Evolutionary conservation across 139 green algal genomes (phyloP), one percentile per base, ranked within the genome.

Genomic region (Zygnema circumcarinatum): DNA sequence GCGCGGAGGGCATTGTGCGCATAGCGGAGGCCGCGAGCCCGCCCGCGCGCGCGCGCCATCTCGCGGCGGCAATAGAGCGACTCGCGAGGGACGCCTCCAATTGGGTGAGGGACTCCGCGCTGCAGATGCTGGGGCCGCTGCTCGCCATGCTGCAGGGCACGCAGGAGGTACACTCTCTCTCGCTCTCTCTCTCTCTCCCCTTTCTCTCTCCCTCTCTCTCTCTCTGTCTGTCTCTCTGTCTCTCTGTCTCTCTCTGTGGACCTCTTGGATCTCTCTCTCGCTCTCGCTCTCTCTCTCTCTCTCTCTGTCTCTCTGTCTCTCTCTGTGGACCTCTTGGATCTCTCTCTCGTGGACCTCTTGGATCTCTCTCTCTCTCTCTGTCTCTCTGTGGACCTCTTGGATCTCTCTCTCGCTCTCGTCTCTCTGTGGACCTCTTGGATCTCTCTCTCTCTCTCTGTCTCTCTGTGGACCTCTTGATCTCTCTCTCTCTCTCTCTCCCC

Each of bases 111-210:
- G 74, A 81, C 29, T 31, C n/a, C 25, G 74, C 74, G 20, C 74
- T 81, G 20, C 74, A 81, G 7, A 81, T 81, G 74, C 74, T 81
- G 74, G 74, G 74, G 31, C 74, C 74, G 3, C 32, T 81, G n/a
- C 74, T 81, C 21, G 53, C 74, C n/a, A 38, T 42, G 74, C 74
- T 81, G 7, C 22, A 38, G 1, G 74, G 74, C 32, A 38, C 74
- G 32, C 39, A 81, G 29, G 54, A 72, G 54, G 54, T 72, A 29
- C 25, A 72, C 25, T 33, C 54, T 72, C 54, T 72, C 54, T 72
- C 54, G 25, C 54, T 29, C 54, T 29, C 54, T 29, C 54, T 29
- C 2, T 38, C 38, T 2, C 25, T 38, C 25, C 33, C 25, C 1
- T 1, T 38, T 35, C 0, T 36, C 74, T 39, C 11, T 67, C 1